Percentiles rank a stretch among this genome's conserved stretches.
Evolutionary conservation across 2,329 filamentous ascomycete genomes (phyloP).

Genomic region (Aureobasidium subglaciale): DNA sequence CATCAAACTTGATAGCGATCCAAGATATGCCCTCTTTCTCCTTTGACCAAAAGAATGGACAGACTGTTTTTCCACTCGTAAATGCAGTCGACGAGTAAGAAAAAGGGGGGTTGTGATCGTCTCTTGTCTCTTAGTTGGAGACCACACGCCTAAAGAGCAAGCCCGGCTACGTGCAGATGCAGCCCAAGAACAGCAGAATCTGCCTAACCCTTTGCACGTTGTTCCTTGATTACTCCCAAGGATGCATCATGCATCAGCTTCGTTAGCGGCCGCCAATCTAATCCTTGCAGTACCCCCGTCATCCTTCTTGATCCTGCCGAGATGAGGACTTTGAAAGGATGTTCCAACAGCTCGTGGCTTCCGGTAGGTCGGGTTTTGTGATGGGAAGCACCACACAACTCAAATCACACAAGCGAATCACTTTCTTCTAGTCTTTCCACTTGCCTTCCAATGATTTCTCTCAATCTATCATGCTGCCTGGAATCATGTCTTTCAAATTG

Average conservation of each 20-base stretch:
- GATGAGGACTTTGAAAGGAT: background rate
- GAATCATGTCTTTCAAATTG: background rate
- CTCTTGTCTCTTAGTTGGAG: constrained; percentile 3
- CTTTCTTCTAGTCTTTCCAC: background rate
- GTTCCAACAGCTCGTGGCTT: background rate
- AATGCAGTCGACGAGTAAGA: constrained; percentile 7
- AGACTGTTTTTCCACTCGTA: background rate
- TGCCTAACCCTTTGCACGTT: constrained; percentile 9
- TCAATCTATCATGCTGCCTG: background rate
- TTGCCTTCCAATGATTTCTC: background rate
- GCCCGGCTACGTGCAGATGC: background rate
- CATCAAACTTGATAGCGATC: constrained; percentile 8
- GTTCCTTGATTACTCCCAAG: constrained; percentile 2
- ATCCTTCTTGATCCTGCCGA: constrained; percentile 9
- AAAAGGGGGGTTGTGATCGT: background rate
- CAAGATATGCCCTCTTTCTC: background rate
- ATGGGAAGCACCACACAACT: constrained; percentile 6
- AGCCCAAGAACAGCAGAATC: background rate
- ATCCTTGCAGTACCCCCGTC: constrained; percentile 8
- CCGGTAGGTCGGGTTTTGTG: constrained; percentile 9
- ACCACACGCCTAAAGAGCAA: background rate
- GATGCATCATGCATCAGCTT: constrained; percentile 3
- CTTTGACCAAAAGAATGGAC: background rate
- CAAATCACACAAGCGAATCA: background rate
- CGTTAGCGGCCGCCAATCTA: background rate